Evolutionary conservation across 1,284 basidiomycete species (phyloP), one percentile per base, ranked within the genome.

Genomic region (Sutorius eximius): DNA sequence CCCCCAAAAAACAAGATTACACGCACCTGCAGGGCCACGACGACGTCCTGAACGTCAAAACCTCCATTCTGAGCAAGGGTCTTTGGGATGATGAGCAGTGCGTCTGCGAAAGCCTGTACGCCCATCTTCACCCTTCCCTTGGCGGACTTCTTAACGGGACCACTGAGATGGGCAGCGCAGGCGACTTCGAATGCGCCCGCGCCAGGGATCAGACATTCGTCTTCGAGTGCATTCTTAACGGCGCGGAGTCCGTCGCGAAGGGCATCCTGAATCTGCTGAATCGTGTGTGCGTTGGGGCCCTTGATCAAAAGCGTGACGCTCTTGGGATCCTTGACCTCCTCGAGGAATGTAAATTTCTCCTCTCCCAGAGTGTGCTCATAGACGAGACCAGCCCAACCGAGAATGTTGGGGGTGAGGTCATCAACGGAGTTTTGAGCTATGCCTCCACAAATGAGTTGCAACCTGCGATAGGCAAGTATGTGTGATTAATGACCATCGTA

Each of bases 351-450:
- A 75, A 85, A 99, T 73, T 99, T 99, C 71, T 99, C 97, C 75
- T 99, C 97, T 61, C 97, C 96, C 27, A 99, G 83, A 10, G 96
- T 98, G 74, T 99, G 95, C 75, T 99, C 97, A 76, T 99, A 99
- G 29, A 99, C 95, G 52, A 99, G 85, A 6, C 97, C 97, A 38
- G 97, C 97, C 86, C 93, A 98, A 40, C 97, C 97, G 41, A 99
- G 85, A 38, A 95, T 82, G 52, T 93, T 90, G 10, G 95, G 94
- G 13, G 85, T 86, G 42, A 99, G 81, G 72, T 99, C 97, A 64
- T 99, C 97, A 16, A 98, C 94, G 56, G 95, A 98, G 77, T 99
- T 99, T 73, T 98, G 95, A 1, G 97, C 95, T 58, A 87, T 79
- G 68, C 97, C 97, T 57, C 97, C 97, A 72, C 94, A 96, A 58